These are phyloP conservation scores for Globomyces pollinis-pini DNA, from an alignment of 192 early-diverging fungal genomes.

Conservation along the genomic window DNA sequence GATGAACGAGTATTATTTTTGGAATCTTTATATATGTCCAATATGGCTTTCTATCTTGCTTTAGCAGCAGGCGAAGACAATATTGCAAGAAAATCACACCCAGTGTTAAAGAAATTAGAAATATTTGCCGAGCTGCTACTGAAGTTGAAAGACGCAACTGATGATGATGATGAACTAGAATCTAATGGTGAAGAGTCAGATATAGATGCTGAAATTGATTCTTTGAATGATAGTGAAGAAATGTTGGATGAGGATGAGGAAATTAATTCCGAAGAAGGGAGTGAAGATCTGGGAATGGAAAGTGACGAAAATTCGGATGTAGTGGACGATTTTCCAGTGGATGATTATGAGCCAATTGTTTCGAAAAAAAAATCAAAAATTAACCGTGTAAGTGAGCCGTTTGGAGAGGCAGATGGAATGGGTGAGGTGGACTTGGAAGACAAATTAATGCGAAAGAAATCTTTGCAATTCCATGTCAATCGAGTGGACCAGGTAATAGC, in stretches of 20 bases:
- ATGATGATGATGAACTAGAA: slow-evolving; percentile 48
- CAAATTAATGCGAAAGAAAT: slow-evolving; percentile 58
- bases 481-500: slow-evolving; percentile 47
- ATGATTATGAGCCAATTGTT: slow-evolving; percentile 17
- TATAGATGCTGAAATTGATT: slow-evolving; percentile 11
- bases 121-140: slow-evolving; percentile 60
- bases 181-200: slow-evolving; percentile 29
- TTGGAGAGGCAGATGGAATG: slow-evolving; percentile 69
- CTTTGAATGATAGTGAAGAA: slow-evolving; percentile 17
- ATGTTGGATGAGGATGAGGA: slow-evolving; percentile 17
- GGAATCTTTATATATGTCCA: slow-evolving; percentile 60
- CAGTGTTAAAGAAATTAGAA: slow-evolving; percentile 73
- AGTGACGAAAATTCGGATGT: slow-evolving; percentile 13
- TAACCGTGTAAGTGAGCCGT: slow-evolving; percentile 40
- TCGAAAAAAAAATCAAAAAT: slow-evolving; percentile 18
- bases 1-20: not conserved
- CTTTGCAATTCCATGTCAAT: slow-evolving; percentile 50
- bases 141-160: not conserved
- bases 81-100: slow-evolving; percentile 51
- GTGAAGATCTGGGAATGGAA: slow-evolving; percentile 15
- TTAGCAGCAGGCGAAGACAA: slow-evolving; percentile 51
- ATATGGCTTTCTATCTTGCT: slow-evolving; percentile 80
- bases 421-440: slow-evolving; percentile 74
- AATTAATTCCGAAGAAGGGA: slow-evolving; percentile 6
- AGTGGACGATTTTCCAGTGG: slow-evolving; percentile 14